A percentile compares a stretch with the other conserved stretches of the same genome.
Evolutionary conservation across 2,329 filamentous ascomycete genomes (phyloP).

Genomic region (Cladosporium phlei): DNA sequence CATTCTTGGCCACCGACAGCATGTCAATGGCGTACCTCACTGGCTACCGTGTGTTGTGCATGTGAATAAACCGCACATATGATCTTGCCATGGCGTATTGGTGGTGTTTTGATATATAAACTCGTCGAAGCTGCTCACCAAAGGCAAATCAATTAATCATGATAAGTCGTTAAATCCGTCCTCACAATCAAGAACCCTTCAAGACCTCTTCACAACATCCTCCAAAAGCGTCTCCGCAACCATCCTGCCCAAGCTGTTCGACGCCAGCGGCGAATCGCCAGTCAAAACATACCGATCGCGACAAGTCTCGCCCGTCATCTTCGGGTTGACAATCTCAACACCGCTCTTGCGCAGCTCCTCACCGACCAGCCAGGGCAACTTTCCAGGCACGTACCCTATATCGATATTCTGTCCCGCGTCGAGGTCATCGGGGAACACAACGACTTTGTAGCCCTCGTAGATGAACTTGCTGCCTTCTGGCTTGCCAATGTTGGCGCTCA

Average conservation of each 20-base stretch:
- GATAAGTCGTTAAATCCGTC: no score
- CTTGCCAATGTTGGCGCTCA: slow-evolving; percentile 16
- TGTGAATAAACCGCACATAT: no score
- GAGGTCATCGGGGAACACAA: slow-evolving; percentile 19
- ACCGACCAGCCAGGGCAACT: slow-evolving; percentile 22
- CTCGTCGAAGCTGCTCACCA: no score
- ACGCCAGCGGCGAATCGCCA: slow-evolving; percentile 22
- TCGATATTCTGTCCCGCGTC: slow-evolving; percentile 20
- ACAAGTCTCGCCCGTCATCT: slow-evolving; percentile 19
- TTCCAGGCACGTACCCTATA: slow-evolving; percentile 22
- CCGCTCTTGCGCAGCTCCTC: slow-evolving; percentile 19
- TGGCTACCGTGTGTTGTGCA: no score
- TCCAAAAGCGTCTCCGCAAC: slow-evolving; percentile 18
- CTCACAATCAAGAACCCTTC: no score
- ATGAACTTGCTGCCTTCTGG: slow-evolving; percentile 18
- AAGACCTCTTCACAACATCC: slow-evolving; percentile 14
- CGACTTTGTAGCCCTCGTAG: slow-evolving; percentile 19
- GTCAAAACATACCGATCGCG: slow-evolving; percentile 20
- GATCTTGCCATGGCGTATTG: no score
- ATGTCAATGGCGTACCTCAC: no score
- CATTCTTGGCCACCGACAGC: no score
- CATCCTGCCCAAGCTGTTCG: slow-evolving; percentile 20
- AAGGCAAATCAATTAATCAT: no score
- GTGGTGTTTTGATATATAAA: no score
- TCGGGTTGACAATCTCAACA: slow-evolving; percentile 16